Base-by-base conservation (phyloP, 2,329 filamentous ascomycete species). In the Trichoderma polysporum region DNA sequence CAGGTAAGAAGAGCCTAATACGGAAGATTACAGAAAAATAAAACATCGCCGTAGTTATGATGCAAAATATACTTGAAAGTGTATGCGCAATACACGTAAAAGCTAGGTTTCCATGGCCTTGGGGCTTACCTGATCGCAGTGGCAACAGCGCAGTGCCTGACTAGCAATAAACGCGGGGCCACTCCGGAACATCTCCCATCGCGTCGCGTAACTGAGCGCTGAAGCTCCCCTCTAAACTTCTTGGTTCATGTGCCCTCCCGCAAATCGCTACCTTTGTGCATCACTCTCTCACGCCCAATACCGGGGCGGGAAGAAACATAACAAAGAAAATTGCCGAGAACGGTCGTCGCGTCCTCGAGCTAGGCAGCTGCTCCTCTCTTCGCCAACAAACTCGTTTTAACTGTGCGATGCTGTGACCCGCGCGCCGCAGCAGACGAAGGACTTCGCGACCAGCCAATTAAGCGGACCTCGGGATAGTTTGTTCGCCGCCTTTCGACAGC, bases 351-450 rank as follows among this genome's bases (percentile, higher is more conserved):
- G 53, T 39, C 35, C 53, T 45, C 47, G 50, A 50, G 59, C 41
- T 53, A 49, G 35, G 22, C 47, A 52, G 33, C 49, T 45, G 54
- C 47, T 66, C 47, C 35, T 57, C 25, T 31, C 50, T 65, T 60
- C 19, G 29, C 31, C 50, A 58, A 62, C 67, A 50, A 66, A 47
- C 65, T 56, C 25, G 27, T 39, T 31, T 29, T 63, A 56, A 66
- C 66, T 60, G 66, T 71, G 69, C 69, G 63, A 73, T 73, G 71
- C 69, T 69, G 71, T 71, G 66, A 71, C 68, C 70, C 68, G 70
- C 63, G 62, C 68, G 61, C 67, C 69, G 68, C 68, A 66, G 45
- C 58, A 63, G 66, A 68, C 59, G 63, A 68, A 58, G 31, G 66
- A 69, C 69, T 56, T 67, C 69, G 70, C 68, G 66, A 69, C 57